These are phyloP conservation scores for Cerrena zonata DNA, from an alignment of 1,284 basidiomycete genomes.

Conservation along the genomic window DNA sequence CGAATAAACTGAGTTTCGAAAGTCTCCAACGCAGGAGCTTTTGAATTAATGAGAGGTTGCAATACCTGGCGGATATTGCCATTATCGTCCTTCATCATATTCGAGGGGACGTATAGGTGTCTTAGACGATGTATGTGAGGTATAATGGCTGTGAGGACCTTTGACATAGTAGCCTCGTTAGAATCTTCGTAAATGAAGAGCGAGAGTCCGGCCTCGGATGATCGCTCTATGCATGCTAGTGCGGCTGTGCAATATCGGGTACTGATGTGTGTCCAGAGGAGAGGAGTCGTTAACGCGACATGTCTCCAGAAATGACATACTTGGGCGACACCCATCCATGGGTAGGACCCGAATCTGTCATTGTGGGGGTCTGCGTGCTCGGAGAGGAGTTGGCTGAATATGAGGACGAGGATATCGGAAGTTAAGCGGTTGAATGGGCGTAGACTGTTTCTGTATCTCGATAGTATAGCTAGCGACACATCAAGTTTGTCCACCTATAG, in stretches of 20 bases:
- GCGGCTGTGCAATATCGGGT: constrained; percentile 24
- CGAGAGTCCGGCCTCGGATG: constrained; percentile 23
- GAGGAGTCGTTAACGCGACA: constrained; percentile 21
- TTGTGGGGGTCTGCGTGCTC: constrained; percentile 19
- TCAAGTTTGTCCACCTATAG: constrained; percentile 23
- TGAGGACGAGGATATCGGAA: constrained; percentile 23
- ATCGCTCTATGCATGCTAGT: constrained; percentile 23
- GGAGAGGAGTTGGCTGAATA: constrained; percentile 21
- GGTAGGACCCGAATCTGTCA: constrained; percentile 20
- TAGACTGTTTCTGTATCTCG: constrained; percentile 27
- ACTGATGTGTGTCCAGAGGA: constrained; percentile 26
- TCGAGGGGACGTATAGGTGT: constrained; percentile 24
- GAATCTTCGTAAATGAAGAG: constrained; percentile 20
- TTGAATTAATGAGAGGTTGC: constrained; percentile 18
- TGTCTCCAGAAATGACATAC: constrained; percentile 26
- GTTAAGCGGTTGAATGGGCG: constrained; percentile 24
- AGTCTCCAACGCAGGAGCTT: constrained; percentile 23
- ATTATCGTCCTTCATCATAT: constrained; percentile 17
- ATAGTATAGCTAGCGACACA: constrained; percentile 23
- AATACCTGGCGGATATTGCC: constrained; percentile 17
- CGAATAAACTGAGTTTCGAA: constrained; percentile 22
- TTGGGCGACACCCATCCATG: constrained; percentile 22
- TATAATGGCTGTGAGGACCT: constrained; percentile 19
- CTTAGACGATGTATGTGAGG: constrained; percentile 24
- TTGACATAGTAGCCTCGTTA: constrained; percentile 12